phyloP scores from a whole-genome alignment of 2,329 filamentous ascomycete species.

The Aspergillus versicolor region DNA sequence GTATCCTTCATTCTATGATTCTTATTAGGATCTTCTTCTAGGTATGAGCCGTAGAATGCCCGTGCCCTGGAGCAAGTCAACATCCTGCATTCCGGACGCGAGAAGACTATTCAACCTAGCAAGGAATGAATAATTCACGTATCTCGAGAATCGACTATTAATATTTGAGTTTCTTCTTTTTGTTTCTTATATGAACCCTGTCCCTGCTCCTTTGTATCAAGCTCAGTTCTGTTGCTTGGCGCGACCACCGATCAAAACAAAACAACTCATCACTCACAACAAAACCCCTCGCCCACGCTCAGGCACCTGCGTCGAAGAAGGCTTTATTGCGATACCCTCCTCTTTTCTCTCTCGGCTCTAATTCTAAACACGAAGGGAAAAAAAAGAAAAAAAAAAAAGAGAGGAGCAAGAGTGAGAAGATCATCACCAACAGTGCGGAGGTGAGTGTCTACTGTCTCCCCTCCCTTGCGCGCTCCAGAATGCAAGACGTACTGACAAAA shows the following conservation, averaged over 20 bases:
- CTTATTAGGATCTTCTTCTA: constrained; percentile 6
- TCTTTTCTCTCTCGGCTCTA: not conserved
- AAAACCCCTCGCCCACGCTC: not conserved
- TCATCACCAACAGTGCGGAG: constrained; percentile 1
- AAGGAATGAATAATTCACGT: not conserved
- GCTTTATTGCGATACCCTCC: not conserved
- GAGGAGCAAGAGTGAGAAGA: not conserved
- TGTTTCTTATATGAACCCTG: not conserved
- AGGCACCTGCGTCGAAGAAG: not conserved
- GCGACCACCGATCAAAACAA: constrained; percentile 4
- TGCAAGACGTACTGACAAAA: not conserved
- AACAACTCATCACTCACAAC: constrained; percentile 4
- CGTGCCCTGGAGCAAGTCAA: constrained; percentile 1
- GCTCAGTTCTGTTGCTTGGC: constrained; percentile 13
- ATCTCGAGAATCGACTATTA: not conserved
- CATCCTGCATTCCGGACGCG: constrained; percentile 11
- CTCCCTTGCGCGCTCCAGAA: constrained; percentile 1
- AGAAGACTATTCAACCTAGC: not conserved
- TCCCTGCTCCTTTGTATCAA: not conserved
- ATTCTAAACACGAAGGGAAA: not conserved
- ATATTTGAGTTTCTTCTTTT: not conserved
- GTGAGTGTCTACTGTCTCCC: not conserved
- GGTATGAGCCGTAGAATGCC: constrained; percentile 9
- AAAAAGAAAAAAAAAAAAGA: not conserved
- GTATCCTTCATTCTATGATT: not conserved